phyloP scores from a whole-genome alignment of 371 early-diverging fungal species.

The Mucor mucedo region DNA sequence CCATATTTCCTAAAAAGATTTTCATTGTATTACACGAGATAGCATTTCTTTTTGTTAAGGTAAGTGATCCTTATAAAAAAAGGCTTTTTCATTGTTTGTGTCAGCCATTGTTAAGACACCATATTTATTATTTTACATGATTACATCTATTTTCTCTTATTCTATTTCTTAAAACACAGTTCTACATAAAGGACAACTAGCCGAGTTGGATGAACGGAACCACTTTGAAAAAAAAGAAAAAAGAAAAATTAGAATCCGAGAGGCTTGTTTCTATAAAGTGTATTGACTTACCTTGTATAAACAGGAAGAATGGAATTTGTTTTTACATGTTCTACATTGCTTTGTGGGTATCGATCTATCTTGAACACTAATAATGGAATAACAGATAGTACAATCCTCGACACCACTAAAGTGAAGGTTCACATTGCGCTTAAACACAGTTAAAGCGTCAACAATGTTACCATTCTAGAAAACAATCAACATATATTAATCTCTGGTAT shows the following conservation, averaged over 20 bases:
- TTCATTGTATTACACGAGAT: no score
- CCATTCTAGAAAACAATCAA: slow-evolving; percentile 68
- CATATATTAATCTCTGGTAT: background rate
- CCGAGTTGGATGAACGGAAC: slow-evolving; percentile 89
- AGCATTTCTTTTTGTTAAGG: no score
- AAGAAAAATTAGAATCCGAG: background rate
- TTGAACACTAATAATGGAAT: slow-evolving; percentile 87
- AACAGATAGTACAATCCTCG: slow-evolving; percentile 96
- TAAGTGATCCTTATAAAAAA: no score
- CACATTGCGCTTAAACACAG: slow-evolving; percentile 81
- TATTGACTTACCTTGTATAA: slow-evolving; percentile 75
- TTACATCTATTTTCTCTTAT: background rate
- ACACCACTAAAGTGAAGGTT: slow-evolving; percentile 91
- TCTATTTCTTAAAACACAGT: slow-evolving; percentile 67
- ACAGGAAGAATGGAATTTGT: slow-evolving; percentile 94
- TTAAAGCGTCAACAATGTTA: slow-evolving; percentile 79
- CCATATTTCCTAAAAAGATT: no score
- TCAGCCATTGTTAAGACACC: background rate
- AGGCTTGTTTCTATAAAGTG: background rate
- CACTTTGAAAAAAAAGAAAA: slow-evolving; percentile 56
- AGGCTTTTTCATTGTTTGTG: no score
- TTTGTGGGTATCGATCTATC: slow-evolving; percentile 91
- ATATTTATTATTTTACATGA: background rate
- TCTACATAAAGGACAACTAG: slow-evolving; percentile 92
- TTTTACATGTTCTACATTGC: slow-evolving; percentile 93